phyloP scores from a whole-genome alignment of 2,329 filamentous ascomycete genomes.

The Exophiala alcalophila region DNA sequence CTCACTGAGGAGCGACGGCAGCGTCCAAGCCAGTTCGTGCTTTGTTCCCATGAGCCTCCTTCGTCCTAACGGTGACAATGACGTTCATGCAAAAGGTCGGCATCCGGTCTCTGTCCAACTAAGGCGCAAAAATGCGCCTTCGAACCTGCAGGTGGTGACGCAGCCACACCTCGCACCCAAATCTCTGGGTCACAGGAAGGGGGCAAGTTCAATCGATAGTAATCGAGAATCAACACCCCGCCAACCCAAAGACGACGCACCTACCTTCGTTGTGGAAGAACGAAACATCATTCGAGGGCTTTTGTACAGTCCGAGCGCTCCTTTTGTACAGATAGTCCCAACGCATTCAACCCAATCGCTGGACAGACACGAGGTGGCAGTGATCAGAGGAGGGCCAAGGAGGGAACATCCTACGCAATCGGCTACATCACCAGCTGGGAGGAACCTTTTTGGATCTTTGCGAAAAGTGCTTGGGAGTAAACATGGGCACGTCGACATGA shows the following conservation, averaged over 20 bases:
- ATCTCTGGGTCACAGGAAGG: conserved; percentile 68
- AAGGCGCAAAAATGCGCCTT: conserved; percentile 31
- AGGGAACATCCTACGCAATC: conserved; percentile 15
- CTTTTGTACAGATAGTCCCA: conserved; percentile 65
- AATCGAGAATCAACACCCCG: conserved; percentile 65
- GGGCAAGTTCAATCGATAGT: conserved; percentile 64
- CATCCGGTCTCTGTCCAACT: conserved; percentile 43
- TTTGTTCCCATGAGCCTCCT: conserved; percentile 50
- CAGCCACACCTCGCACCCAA: conserved; percentile 47
- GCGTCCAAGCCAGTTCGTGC: conserved; percentile 58
- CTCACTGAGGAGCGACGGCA: conserved; percentile 47
- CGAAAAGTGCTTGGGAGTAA: conserved; percentile 72
- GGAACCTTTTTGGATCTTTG: conserved; percentile 80
- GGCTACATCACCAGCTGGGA: conserved; percentile 64
- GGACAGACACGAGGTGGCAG: conserved; percentile 32
- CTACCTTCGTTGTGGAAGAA: conserved; percentile 37
- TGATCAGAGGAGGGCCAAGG: conserved; percentile 2
- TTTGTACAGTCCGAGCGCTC: conserved; percentile 74
- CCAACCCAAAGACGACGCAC: conserved; percentile 51
- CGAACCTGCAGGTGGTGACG: conserved; percentile 31
- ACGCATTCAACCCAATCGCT: conserved; percentile 51
- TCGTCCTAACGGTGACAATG: conserved; percentile 21
- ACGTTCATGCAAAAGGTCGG: conserved; percentile 37
- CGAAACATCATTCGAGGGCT: conserved; percentile 86
- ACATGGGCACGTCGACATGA: conserved; percentile 34